Percentiles rank a stretch among this genome's conserved stretches.
Conservation (phyloP, 345 rosid species). For the Euphorbia lathyris region DNA sequence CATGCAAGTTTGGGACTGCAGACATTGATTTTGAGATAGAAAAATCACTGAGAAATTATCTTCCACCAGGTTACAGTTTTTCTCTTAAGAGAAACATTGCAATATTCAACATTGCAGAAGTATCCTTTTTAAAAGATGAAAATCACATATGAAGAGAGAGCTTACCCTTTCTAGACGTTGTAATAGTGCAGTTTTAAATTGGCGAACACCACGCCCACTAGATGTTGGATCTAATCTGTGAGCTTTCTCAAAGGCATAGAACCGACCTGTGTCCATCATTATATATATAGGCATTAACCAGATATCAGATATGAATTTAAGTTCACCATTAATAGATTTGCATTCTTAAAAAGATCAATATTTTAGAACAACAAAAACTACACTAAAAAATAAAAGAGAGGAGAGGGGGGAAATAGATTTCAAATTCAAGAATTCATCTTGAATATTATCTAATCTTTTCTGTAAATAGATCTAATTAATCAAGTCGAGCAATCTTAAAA, state of each 20-base stretch:
- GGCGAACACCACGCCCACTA: constrained; percentile 98
- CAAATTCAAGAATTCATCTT: not conserved
- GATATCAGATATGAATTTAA: not conserved
- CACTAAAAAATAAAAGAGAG: too few relatives aligned
- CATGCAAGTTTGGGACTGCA: not conserved
- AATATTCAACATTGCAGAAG: not conserved
- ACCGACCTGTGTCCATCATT: constrained; percentile 62
- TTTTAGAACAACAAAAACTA: not conserved
- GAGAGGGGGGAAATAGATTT: not conserved
- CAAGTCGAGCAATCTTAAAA: not conserved
- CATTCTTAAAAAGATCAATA: not conserved
- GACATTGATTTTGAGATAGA: not conserved
- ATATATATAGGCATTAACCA: not conserved
- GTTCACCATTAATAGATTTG: not conserved
- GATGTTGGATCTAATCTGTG: constrained; percentile 95
- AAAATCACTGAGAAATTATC: not conserved
- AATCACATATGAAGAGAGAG: not conserved
- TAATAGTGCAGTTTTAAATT: constrained; percentile 96
- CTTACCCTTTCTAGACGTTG: constrained; percentile 94
- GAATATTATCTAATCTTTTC: not conserved
- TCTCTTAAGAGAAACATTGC: not conserved
- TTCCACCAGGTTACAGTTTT: not conserved
- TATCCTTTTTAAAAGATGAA: not conserved
- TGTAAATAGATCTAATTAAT: too few relatives aligned
- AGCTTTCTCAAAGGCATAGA: constrained; percentile 97